phyloP scores from a whole-genome alignment of 345 rosid species.

The Salix brachista region DNA sequence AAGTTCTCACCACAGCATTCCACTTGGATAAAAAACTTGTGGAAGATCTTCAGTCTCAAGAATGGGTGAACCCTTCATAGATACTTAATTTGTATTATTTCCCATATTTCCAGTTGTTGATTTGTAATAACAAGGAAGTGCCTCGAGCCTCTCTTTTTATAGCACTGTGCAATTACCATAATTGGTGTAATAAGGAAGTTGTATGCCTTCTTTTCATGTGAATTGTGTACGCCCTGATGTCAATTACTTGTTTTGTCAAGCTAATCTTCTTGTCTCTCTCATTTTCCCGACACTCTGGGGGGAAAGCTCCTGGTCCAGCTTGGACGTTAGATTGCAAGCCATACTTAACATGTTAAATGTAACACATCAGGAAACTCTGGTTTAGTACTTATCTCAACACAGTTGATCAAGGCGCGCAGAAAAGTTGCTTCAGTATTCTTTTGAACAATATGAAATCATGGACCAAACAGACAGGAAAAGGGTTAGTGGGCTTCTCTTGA shows the following conservation, averaged over 20 bases:
- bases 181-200: background rate
- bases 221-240: too few species aligned
- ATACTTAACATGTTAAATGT: background rate
- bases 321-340: background rate
- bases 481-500: slow-evolving; percentile 49
- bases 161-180: background rate
- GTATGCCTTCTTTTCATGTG: background rate
- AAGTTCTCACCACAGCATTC: too few species aligned
- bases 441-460: too few species aligned
- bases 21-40: too few species aligned
- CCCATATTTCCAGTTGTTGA: background rate
- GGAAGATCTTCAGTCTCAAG: too few species aligned
- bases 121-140: background rate
- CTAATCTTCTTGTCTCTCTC: too few species aligned
- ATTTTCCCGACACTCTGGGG: too few species aligned
- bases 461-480: too few species aligned
- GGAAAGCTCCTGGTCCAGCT: too few species aligned
- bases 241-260: too few species aligned
- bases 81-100: background rate
- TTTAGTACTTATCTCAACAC: background rate
- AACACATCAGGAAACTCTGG: background rate
- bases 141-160: background rate
- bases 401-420: background rate
- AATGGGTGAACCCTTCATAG: background rate
- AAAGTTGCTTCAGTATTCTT: too few species aligned